Percentiles rank a stretch among this genome's conserved stretches.
phyloP scores from a whole-genome alignment of 805 yeast genomes.

The Spathaspora passalidarum region DNA sequence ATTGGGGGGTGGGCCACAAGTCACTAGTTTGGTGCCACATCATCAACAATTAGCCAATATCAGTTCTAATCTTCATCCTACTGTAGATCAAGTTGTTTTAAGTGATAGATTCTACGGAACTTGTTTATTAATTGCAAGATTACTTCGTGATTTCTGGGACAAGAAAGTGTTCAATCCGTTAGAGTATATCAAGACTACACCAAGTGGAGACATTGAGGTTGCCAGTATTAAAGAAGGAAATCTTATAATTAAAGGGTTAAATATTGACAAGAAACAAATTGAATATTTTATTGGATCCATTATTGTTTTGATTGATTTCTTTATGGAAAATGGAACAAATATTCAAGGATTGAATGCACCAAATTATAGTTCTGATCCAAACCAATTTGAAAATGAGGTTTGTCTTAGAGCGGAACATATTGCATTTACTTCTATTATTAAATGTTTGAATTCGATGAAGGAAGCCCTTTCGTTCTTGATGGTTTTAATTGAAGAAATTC shows the following conservation, averaged over 20 bases:
- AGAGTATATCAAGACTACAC: conserved; percentile 37
- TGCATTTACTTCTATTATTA: conserved; percentile 75
- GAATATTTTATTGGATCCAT: conserved; percentile 73
- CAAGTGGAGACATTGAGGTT: conserved; percentile 35
- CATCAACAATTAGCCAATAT: conserved; percentile 14
- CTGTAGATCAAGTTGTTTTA: conserved; percentile 74
- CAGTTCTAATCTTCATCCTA: conserved; percentile 25
- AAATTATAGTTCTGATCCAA: conserved; percentile 47
- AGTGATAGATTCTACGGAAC: conserved; percentile 92
- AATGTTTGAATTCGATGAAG: conserved; percentile 71
- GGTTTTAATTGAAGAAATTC: conserved; percentile 73
- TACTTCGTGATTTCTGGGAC: conserved; percentile 79
- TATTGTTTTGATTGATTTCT: conserved; percentile 65
- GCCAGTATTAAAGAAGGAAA: conserved; percentile 42
- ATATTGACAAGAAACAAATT: conserved; percentile 47
- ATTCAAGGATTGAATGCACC: conserved; percentile 65
- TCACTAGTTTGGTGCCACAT: conserved; percentile 4
- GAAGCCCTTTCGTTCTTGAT: conserved; percentile 88
- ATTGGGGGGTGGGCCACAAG: conserved; percentile 3
- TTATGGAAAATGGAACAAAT: conserved; percentile 58
- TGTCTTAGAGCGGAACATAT: conserved; percentile 87
- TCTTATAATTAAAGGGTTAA: conserved; percentile 43
- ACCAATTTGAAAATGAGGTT: conserved; percentile 55
- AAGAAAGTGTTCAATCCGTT: conserved; percentile 57
- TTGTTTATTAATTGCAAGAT: conserved; percentile 71